Evolutionary conservation across 768 basidiomycete genomes (phyloP), one percentile per base, ranked within the genome.

Genomic region (Tulasnella sp.): DNA sequence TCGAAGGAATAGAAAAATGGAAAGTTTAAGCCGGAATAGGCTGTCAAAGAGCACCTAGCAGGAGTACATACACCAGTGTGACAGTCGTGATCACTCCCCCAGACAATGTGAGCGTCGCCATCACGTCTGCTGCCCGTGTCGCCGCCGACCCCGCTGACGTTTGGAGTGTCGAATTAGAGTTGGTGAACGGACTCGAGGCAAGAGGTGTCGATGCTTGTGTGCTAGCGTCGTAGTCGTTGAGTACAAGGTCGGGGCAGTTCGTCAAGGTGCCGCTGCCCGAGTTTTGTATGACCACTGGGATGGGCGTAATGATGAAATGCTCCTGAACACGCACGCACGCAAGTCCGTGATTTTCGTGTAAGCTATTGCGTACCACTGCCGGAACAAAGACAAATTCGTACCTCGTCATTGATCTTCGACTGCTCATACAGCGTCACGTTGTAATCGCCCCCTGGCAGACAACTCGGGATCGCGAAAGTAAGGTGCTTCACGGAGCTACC

Each of bases 401-500:
- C 39, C 39, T 72, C 31, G 15, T 42, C 34, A n/a, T 72, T 72
- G 34, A 72, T 54, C 25, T 54, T 72, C 7, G 39, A 72, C 14
- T 36, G 71, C 45, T 72, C 71, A 39, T 72, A 72, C 7, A 45
- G 31, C 34, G 71, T 72, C 31, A 72, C 34, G 40, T 72, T 72
- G 71, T 72, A 72, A 3, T 72, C 39, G 5, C 71, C 71, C 17
- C 6, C 71, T 3, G 71, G 71, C 22, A 72, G 71, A 36, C 71
- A 72, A 34, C 39, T 42, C 12, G 71, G 71, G 49, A 72, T 72
- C 31, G 37, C 31, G 34, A 6, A 72, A 8, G 71, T 40, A 19
- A 72, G 71, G 49, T 72, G 71, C 34, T 72, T 72, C n/a, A 72
- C 71, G 34, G 71, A 38, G 45, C 71, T 72, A 42, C 71, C 71